Evolutionary conservation across 1,139 yeast genomes (phyloP).

Genomic region (Kluyveromyces sp.): DNA sequence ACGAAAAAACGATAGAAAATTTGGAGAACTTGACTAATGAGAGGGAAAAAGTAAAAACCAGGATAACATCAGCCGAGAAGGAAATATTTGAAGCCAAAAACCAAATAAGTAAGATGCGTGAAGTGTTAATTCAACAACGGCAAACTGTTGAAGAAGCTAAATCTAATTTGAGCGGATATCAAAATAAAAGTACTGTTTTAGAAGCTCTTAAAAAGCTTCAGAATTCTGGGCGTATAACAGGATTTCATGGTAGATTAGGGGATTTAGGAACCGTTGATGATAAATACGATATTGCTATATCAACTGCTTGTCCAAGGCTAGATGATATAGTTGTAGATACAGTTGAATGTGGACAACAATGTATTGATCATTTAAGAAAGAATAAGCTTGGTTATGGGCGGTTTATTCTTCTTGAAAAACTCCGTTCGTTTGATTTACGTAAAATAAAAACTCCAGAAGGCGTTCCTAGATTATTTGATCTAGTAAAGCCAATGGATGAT

Average conservation of each 20-base stretch:
- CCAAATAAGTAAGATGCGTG: slow-evolving; percentile 46
- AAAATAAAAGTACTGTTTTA: slow-evolving; percentile 69
- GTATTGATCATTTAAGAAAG: slow-evolving; percentile 80
- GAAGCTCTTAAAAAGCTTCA: slow-evolving; percentile 61
- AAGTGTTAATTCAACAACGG: slow-evolving; percentile 46
- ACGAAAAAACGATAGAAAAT: slow-evolving; percentile 46
- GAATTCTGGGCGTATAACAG: slow-evolving; percentile 75
- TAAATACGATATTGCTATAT: slow-evolving; percentile 82
- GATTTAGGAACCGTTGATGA: slow-evolving; percentile 85
- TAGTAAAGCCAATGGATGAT: slow-evolving; percentile 58
- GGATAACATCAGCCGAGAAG: slow-evolving; percentile 49
- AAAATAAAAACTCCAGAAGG: slow-evolving; percentile 68
- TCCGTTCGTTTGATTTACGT: slow-evolving; percentile 53
- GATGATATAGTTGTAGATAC: slow-evolving; percentile 93
- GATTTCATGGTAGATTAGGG: slow-evolving; percentile 86
- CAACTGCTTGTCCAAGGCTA: slow-evolving; percentile 88
- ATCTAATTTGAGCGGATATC: slow-evolving; percentile 45
- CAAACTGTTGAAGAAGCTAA: slow-evolving; percentile 62
- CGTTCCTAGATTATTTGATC: slow-evolving; percentile 77
- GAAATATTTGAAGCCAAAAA: slow-evolving; percentile 46
- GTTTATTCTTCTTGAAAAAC: slow-evolving; percentile 71
- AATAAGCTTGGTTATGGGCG: slow-evolving; percentile 85
- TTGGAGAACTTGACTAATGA: slow-evolving; percentile 37
- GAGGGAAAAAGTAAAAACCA: slow-evolving; percentile 42
- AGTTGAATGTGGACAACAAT: slow-evolving; percentile 86